Evolutionary conservation across 768 basidiomycete genomes (phyloP).

Genomic region (Suillus tomentosus): DNA sequence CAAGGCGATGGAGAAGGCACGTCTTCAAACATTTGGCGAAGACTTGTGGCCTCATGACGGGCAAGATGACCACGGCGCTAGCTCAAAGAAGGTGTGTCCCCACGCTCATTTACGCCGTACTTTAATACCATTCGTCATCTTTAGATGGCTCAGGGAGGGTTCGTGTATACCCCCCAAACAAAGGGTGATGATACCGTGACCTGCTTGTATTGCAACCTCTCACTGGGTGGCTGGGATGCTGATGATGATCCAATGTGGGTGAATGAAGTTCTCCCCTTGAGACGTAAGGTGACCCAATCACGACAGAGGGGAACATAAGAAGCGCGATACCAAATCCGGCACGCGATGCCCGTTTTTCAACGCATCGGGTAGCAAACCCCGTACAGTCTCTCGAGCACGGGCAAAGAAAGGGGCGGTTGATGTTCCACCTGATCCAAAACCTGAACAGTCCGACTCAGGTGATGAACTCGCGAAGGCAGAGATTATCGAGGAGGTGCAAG

Average conservation of each 20-base stretch:
- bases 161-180: conserved; percentile 72
- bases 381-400: conserved; percentile 8
- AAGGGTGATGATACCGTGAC: conserved; percentile 77
- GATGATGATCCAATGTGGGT: conserved; percentile 87
- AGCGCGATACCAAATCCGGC: conserved; percentile 55
- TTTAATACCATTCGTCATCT: conserved; percentile 13
- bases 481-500: conserved; percentile 17
- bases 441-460: conserved; percentile 20
- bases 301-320: conserved; percentile 72
- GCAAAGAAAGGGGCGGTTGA: conserved; percentile 12
- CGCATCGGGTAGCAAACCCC: conserved; percentile 29
- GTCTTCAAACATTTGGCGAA: conserved; percentile 65
- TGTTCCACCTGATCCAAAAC: background rate
- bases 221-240: conserved; percentile 84
- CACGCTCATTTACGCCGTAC: background rate
- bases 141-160: conserved; percentile 90
- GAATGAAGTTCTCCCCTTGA: conserved; percentile 4
- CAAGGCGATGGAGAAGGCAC: conserved; percentile 71
- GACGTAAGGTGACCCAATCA: conserved; percentile 12
- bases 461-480: conserved; percentile 23
- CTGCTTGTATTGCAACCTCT: conserved; percentile 82
- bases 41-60: conserved; percentile 82
- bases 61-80: conserved; percentile 63
- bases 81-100: conserved; percentile 60
- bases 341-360: conserved; percentile 46